These are phyloP conservation scores for Entonaema liquescens DNA, from an alignment of 495 filamentous ascomycete genomes.

Conservation along the genomic window DNA sequence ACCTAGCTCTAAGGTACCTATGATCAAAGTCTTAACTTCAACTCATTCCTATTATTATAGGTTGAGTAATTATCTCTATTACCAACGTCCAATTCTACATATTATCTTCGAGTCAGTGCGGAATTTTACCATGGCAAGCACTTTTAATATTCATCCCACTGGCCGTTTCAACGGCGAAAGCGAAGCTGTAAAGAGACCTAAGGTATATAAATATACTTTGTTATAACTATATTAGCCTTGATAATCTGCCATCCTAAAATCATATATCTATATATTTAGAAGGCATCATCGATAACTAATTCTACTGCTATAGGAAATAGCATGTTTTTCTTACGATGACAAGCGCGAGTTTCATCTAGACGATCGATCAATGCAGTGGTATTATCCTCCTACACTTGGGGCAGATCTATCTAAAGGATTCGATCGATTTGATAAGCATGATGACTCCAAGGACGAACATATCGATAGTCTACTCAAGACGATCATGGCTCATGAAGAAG, in stretches of 20 bases:
- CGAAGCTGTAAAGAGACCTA: constrained; percentile 73
- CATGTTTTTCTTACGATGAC: constrained; percentile 90
- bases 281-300: constrained; percentile 14
- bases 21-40: background rate
- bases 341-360: constrained; percentile 78
- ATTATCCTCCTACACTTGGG: constrained; percentile 79
- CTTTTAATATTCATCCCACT: constrained; percentile 71
- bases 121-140: constrained; percentile 38
- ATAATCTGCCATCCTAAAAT: background rate
- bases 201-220: constrained; percentile 50
- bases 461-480: constrained; percentile 83
- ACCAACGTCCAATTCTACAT: background rate
- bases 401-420: constrained; percentile 80
- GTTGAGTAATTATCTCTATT: too few relatives aligned
- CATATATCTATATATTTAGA: background rate
- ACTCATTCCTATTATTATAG: too few relatives aligned
- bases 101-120: too few relatives aligned
- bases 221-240: constrained; percentile 4
- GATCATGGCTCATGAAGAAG: constrained; percentile 74
- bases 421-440: constrained; percentile 81
- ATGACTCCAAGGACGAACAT: constrained; percentile 85
- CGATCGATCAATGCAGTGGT: constrained; percentile 82
- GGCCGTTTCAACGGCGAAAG: constrained; percentile 66
- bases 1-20: background rate
- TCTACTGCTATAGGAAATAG: constrained; percentile 70